Conservation (phyloP, 2,329 filamentous ascomycete species). For the Epichloe gansuensis region DNA sequence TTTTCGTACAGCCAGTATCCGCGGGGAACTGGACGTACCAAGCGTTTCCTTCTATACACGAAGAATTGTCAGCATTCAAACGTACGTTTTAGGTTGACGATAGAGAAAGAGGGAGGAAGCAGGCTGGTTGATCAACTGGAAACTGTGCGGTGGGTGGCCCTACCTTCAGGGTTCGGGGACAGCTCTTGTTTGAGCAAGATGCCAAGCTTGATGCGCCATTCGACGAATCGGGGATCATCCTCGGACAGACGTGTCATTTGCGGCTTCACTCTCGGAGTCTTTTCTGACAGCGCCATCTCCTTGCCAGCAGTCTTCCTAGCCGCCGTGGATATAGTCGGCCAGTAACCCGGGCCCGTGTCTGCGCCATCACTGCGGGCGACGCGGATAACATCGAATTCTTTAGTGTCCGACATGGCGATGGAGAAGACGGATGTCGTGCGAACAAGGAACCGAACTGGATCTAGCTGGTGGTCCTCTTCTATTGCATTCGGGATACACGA, state of each 20-base stretch:
- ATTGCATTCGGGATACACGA: background rate
- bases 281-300: constrained; percentile 20
- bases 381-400: constrained; percentile 29
- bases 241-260: constrained; percentile 31
- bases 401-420: constrained; percentile 20
- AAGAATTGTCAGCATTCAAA: background rate
- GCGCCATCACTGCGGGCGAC: constrained; percentile 34
- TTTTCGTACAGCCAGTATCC: constrained; percentile 37
- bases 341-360: constrained; percentile 33
- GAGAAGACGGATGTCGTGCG: background rate
- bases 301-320: constrained; percentile 25
- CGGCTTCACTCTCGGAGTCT: constrained; percentile 26
- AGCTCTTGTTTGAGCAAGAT: constrained; percentile 34
- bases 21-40: constrained; percentile 32
- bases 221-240: constrained; percentile 30
- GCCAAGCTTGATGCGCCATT: constrained; percentile 33
- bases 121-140: no score
- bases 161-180: constrained; percentile 28
- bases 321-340: constrained; percentile 22
- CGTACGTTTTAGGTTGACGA: background rate
- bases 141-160: constrained; percentile 3
- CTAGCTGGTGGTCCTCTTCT: background rate
- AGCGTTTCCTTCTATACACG: constrained; percentile 25
- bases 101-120: no score
- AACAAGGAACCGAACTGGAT: background rate